Percentiles rank a stretch among this genome's conserved stretches.
phyloP scores from a whole-genome alignment of 805 yeast genomes.

The Kuraishia ogatae region DNA sequence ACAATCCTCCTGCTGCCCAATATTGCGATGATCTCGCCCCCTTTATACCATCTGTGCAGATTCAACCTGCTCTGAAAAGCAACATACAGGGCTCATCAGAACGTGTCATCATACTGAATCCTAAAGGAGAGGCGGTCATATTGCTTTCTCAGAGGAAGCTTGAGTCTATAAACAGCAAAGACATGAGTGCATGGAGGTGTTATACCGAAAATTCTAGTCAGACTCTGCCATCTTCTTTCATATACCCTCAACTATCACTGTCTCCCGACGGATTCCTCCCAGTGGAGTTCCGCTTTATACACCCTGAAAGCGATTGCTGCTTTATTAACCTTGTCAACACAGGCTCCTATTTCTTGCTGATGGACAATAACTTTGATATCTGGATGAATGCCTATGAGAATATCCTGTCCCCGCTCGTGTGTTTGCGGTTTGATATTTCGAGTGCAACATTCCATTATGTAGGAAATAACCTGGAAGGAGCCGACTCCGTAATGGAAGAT shows the following conservation, averaged over 20 bases:
- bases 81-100: not conserved
- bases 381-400: constrained; percentile 4
- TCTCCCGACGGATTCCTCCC: not conserved
- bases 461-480: not conserved
- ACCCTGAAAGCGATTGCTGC: not conserved
- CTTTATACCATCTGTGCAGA: not conserved
- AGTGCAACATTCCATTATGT: not conserved
- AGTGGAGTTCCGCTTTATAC: not conserved
- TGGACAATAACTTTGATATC: constrained; percentile 1
- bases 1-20: too few relatives aligned
- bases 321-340: constrained; percentile 1
- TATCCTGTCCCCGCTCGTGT: constrained; percentile 2
- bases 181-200: not conserved
- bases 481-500: not conserved
- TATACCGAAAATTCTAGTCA: not conserved
- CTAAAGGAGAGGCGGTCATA: not conserved
- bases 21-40: not conserved
- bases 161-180: not conserved
- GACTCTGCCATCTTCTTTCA: not conserved
- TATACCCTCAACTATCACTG: constrained; percentile 1
- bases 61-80: not conserved
- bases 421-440: not conserved
- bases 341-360: constrained; percentile 1
- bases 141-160: not conserved
- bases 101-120: not conserved